A percentile compares a stretch with the other conserved stretches of the same genome.
phyloP scores from a whole-genome alignment of 2,329 filamentous ascomycete genomes.

The Daldinia sp. region DNA sequence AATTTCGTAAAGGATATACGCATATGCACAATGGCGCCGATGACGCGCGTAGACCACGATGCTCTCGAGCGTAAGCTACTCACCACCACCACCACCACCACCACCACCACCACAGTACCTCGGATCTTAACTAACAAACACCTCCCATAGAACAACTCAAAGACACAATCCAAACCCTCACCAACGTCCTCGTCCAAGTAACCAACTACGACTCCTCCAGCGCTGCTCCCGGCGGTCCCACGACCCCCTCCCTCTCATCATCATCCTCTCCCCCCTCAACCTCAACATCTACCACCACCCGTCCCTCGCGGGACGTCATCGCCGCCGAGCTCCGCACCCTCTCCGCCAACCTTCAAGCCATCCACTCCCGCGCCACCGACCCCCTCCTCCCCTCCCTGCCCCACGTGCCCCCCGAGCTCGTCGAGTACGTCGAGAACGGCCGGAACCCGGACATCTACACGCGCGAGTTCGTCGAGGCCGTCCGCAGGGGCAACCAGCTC shows the following conservation, averaged over 20 bases:
- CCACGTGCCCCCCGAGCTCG: conserved; percentile 70
- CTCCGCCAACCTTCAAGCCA: conserved; percentile 54
- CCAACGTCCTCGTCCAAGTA: conserved; percentile 65
- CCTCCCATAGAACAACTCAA: conserved; percentile 51
- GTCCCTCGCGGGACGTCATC: conserved; percentile 68
- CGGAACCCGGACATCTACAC: conserved; percentile 82
- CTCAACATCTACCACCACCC: not conserved
- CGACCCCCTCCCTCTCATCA: conserved; percentile 1
- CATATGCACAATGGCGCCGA: conserved; percentile 52
- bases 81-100: not conserved
- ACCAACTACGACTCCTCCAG: conserved; percentile 66
- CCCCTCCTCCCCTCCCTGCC: conserved; percentile 55
- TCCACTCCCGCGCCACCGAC: conserved; percentile 58
- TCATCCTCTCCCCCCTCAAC: conserved; percentile 1
- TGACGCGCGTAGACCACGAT: conserved; percentile 52
- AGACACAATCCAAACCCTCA: conserved; percentile 53
- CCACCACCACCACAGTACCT: not conserved
- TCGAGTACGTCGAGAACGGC: conserved; percentile 77
- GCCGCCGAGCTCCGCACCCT: conserved; percentile 63
- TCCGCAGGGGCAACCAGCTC: conserved; percentile 73
- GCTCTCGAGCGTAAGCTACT: conserved; percentile 53
- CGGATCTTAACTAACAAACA: not conserved
- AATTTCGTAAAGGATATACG: not conserved
- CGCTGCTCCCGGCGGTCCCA: not conserved
- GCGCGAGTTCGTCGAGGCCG: conserved; percentile 78